Evolutionary conservation across 768 basidiomycete species (phyloP).

Genomic region (Chalciporus sphaerocephalus): DNA sequence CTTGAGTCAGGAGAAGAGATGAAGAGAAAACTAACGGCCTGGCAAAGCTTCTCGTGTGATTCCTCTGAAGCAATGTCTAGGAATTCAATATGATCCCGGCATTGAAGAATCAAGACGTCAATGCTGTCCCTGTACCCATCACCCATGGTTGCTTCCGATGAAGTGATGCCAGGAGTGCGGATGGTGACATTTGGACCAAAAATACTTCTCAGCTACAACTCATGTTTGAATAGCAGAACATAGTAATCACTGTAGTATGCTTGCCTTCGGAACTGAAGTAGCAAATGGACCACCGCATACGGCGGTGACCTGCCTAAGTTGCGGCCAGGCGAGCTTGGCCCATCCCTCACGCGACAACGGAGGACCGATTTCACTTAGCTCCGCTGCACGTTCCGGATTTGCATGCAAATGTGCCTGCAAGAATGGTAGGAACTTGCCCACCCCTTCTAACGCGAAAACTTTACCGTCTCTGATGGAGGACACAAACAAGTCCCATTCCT

Average conservation of each 20-base stretch:
- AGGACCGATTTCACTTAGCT: slow-evolving; percentile 12
- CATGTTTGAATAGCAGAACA: not conserved
- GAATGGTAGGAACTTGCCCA: slow-evolving; percentile 14
- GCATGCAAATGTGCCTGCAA: slow-evolving; percentile 14
- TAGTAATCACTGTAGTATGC: not conserved
- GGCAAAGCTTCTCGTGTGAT: slow-evolving; percentile 8
- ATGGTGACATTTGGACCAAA: slow-evolving; percentile 18
- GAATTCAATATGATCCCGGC: slow-evolving; percentile 21
- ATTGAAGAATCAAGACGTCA: not conserved
- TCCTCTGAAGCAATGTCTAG: slow-evolving; percentile 19
- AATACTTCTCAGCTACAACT: slow-evolving; percentile 10
- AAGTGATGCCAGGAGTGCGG: not conserved
- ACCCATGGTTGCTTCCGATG: not conserved
- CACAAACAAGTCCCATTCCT: slow-evolving; percentile 21
- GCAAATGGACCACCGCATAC: slow-evolving; percentile 22
- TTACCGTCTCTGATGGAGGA: slow-evolving; percentile 15
- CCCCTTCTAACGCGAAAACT: slow-evolving; percentile 13
- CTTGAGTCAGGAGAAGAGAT: not conserved
- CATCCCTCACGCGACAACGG: slow-evolving; percentile 11
- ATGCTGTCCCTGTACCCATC: not conserved
- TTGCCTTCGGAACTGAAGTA: slow-evolving; percentile 17
- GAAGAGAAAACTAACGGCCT: not conserved
- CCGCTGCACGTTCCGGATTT: slow-evolving; percentile 13
- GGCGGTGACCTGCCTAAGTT: slow-evolving; percentile 10
- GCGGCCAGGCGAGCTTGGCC: slow-evolving; percentile 21